Evolutionary conservation across 192 early-diverging fungal species (phyloP).

Genomic region (Rhizoclosmatium globosum): DNA sequence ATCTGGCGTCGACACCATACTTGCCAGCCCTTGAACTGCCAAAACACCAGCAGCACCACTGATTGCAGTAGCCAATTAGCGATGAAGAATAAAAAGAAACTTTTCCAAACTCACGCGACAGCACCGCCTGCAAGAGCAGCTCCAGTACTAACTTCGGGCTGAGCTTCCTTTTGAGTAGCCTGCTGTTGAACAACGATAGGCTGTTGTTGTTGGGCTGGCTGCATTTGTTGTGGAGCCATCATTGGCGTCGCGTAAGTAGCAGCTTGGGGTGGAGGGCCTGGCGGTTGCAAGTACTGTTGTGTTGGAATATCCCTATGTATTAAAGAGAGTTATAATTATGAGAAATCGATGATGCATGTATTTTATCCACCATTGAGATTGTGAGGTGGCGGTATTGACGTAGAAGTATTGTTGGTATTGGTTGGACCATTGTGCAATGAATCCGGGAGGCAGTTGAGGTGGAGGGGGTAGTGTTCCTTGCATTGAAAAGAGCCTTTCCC

Average conservation of each 20-base stretch:
- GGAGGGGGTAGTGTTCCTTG: neutral
- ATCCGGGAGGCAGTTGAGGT: constrained; percentile 19
- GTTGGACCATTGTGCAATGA: constrained; percentile 19
- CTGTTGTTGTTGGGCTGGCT: neutral
- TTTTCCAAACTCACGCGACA: neutral
- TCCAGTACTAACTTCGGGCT: too few species aligned
- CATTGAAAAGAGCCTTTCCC: neutral
- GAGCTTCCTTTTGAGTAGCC: neutral
- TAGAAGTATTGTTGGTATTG: constrained; percentile 31
- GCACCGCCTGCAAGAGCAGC: too few species aligned
- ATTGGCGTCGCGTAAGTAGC: neutral
- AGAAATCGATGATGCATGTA: neutral
- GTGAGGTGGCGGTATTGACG: constrained; percentile 18
- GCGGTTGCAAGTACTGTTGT: neutral
- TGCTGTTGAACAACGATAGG: neutral
- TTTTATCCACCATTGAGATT: constrained; percentile 9
- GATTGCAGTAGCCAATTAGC: neutral
- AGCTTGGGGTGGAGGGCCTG: constrained; percentile 2
- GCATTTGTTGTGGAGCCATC: neutral
- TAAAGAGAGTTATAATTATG: neutral
- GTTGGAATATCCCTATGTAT: neutral
- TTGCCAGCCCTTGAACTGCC: too few species aligned
- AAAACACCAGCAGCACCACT: neutral
- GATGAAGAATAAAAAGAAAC: neutral
- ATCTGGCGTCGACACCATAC: too few species aligned